Evolutionary conservation across 805 yeast genomes (phyloP).

Genomic region (Candida suzukii): DNA sequence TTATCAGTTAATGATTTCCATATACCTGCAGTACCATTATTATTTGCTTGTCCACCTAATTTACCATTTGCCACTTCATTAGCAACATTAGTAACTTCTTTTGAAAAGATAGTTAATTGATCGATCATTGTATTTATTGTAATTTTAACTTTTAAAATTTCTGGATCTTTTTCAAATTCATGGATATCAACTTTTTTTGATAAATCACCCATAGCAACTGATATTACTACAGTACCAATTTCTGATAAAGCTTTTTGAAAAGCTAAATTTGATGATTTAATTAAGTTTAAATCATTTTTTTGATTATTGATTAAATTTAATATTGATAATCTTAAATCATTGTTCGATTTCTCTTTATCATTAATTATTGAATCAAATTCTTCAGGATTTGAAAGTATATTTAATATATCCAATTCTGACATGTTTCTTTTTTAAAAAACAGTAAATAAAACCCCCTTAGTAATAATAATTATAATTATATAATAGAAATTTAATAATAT

Average conservation of each 20-base stretch:
- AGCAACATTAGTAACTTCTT: conserved; percentile 78
- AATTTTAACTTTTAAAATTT: conserved; percentile 69
- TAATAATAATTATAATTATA: too few species aligned
- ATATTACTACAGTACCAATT: conserved; percentile 79
- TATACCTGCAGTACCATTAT: conserved; percentile 78
- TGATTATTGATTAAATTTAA: conserved; percentile 2
- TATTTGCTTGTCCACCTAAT: conserved; percentile 82
- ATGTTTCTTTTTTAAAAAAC: not conserved
- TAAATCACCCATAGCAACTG: conserved; percentile 85
- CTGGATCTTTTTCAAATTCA: conserved; percentile 68
- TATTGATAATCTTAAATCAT: not conserved
- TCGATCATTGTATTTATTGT: conserved; percentile 88
- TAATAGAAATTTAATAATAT: too few species aligned
- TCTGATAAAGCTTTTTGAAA: conserved; percentile 67
- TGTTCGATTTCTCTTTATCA: conserved; percentile 4
- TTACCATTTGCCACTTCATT: conserved; percentile 89
- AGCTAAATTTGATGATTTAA: conserved; percentile 52
- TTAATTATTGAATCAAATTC: conserved; percentile 8
- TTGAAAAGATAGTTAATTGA: conserved; percentile 73
- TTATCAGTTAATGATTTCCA: conserved; percentile 83
- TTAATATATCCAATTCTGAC: conserved; percentile 7
- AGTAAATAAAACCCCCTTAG: too few species aligned
- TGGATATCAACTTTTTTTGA: conserved; percentile 74
- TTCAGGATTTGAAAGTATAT: conserved; percentile 16
- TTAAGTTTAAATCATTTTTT: conserved; percentile 9